These are phyloP conservation scores for Trichoderma koningii DNA, from an alignment of 2,329 filamentous ascomycete genomes.

Conservation along the genomic window DNA sequence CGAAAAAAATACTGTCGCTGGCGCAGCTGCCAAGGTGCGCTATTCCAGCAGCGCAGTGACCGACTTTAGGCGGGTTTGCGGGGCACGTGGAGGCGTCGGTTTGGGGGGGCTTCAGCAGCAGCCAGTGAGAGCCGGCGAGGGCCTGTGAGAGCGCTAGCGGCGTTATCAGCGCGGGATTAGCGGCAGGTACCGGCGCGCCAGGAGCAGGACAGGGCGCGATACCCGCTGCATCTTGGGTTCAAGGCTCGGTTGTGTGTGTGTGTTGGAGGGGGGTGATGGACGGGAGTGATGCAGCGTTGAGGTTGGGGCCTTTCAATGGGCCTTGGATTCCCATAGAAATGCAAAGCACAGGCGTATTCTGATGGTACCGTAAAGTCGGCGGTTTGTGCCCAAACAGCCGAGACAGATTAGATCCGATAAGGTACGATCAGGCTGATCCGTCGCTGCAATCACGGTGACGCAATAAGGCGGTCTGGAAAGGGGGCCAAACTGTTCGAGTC, in stretches of 20 bases:
- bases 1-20: conserved; percentile 4
- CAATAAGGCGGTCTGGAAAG: background rate
- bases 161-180: conserved; percentile 12
- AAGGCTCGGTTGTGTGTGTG: background rate
- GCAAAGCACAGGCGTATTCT: too few species aligned
- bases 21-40: conserved; percentile 7
- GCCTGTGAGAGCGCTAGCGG: background rate
- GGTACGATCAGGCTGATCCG: conserved; percentile 13
- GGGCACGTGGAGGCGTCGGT: conserved; percentile 25
- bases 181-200: conserved; percentile 23
- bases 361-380: background rate
- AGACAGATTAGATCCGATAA: conserved; percentile 1
- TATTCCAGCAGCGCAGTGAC: conserved; percentile 12
- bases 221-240: conserved; percentile 3
- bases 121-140: conserved; percentile 12
- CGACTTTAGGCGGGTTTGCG: conserved; percentile 21
- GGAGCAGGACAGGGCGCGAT: conserved; percentile 1
- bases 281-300: too few species aligned
- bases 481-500: too few species aligned
- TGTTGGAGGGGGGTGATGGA: too few species aligned
- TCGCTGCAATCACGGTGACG: conserved; percentile 7
- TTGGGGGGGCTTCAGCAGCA: background rate
- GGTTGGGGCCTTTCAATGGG: too few species aligned
- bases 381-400: background rate
- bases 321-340: too few species aligned